Evolutionary conservation across 768 basidiomycete species (phyloP).

Genomic region (Mycena rosella): DNA sequence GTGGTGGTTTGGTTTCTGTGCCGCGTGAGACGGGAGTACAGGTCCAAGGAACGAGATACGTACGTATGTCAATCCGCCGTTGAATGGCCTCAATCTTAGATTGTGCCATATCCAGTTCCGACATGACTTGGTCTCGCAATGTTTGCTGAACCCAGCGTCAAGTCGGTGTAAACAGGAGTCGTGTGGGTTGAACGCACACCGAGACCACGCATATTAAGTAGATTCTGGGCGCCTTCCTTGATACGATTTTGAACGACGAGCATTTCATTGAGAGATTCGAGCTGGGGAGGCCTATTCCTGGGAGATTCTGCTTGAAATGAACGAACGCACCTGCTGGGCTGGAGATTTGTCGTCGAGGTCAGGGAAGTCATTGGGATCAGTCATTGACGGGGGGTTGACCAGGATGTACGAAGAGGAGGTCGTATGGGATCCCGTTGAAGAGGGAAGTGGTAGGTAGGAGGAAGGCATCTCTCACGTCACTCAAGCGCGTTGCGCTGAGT

Average conservation of each 20-base stretch:
- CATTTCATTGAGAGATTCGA: conserved; percentile 75
- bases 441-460: conserved; percentile 34
- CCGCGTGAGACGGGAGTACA: not conserved
- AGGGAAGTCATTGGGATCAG: conserved; percentile 46
- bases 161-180: conserved; percentile 13
- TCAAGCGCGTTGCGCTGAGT: not conserved
- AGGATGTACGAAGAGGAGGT: conserved; percentile 37
- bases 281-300: conserved; percentile 54
- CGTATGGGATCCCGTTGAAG: conserved; percentile 30
- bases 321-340: conserved; percentile 52
- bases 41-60: conserved; percentile 38
- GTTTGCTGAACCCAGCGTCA: conserved; percentile 56
- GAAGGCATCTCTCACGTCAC: conserved; percentile 32
- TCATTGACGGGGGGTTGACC: conserved; percentile 25
- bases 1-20: conserved; percentile 18
- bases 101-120: conserved; percentile 82
- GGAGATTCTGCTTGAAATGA: not conserved
- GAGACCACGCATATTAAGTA: conserved; percentile 70
- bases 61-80: conserved; percentile 68
- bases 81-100: conserved; percentile 78
- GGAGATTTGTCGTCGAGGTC: conserved; percentile 62
- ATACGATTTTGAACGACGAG: conserved; percentile 85
- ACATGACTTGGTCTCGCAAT: conserved; percentile 80
- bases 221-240: conserved; percentile 92
- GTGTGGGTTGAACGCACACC: conserved; percentile 24